Evolutionary conservation across 345 rosid genomes (phyloP), one percentile per base, ranked within the genome.

Genomic region (Arabis alpina): DNA sequence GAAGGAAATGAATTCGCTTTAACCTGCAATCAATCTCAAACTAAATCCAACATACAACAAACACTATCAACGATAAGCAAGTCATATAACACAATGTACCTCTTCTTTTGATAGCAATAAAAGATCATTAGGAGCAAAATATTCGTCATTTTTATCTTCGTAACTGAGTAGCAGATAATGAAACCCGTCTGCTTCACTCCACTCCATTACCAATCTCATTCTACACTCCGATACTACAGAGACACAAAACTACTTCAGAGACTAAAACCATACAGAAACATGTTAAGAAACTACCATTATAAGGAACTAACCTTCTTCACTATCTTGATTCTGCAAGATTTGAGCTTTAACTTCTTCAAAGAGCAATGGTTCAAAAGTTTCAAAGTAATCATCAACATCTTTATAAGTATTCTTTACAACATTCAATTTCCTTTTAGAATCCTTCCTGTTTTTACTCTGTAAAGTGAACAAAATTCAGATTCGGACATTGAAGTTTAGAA

Each of bases 321-420:
- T 84, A 36, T 89, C 92, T 59, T 80, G 85, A 61, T 66, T 86
- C 69, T 86, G 98, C 65, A 83, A 80, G 69, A 92, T 89, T 48
- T 87, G 93, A 78, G 98, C 89, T 74, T 88, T 92, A 28, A 86
- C 90, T 82, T 92, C 98, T 69, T 92, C 98, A 44, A 92, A 85
- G 61, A 92, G 78, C 23, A 92, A 86, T 1, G 92, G 92, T 84
- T 92, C 98, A 69, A 86, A 85, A 61, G 92, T 87, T 19, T 85
- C 78, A 27, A 92, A 77, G 58, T 92, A 89, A 74, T 92, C 98
- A 68, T 85, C 92, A 24, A 85, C 82, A 60, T 84, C 87, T 58
- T 66, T 78, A 76, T 86, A 92, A 1, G 85, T 78, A 71, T 80
- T 68, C 79, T 92, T 85, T 72, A 87, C 96, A 67, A 76, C 42